Percentiles rank a stretch among this genome's conserved stretches.
Evolutionary conservation across 257 asterid species (phyloP).

Genomic region (Catharanthus roseus): DNA sequence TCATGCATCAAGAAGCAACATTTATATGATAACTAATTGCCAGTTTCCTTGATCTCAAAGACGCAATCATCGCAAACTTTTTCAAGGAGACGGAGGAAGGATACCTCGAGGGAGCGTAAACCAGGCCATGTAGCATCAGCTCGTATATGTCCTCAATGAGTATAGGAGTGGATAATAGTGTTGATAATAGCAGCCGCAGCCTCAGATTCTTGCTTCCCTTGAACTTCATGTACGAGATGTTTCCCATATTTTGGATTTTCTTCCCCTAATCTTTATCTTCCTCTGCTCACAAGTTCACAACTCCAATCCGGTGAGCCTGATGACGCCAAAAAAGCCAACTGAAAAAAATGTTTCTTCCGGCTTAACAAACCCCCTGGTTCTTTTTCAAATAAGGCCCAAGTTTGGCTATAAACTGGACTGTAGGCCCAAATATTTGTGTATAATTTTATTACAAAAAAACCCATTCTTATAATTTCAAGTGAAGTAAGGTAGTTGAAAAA

Average conservation of each 20-base stretch:
- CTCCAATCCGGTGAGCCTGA: too few relatives aligned
- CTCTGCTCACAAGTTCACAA: neutral
- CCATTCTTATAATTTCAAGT: too few relatives aligned
- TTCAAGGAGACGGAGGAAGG: constrained; percentile 75
- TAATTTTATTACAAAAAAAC: too few relatives aligned
- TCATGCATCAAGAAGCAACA: neutral
- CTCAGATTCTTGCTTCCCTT: constrained; percentile 72
- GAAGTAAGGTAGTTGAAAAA: too few relatives aligned
- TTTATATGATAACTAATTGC: constrained; percentile 19
- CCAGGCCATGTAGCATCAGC: constrained; percentile 68
- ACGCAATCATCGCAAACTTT: constrained; percentile 63
- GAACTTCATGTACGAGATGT: constrained; percentile 43
- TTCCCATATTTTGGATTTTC: constrained; percentile 48
- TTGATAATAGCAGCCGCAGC: constrained; percentile 70
- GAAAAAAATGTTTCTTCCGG: too few relatives aligned
- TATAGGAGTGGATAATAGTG: constrained; percentile 68
- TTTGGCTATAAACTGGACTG: too few relatives aligned
- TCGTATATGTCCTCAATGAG: constrained; percentile 75
- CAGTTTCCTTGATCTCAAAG: constrained; percentile 78
- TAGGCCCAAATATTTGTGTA: too few relatives aligned
- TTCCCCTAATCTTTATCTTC: neutral
- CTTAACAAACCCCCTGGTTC: too few relatives aligned
- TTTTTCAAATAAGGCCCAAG: too few relatives aligned
- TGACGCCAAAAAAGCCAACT: too few relatives aligned
- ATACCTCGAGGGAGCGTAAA: constrained; percentile 67